Conservation (phyloP, 306 rosid species). For the Casuarina glauca region DNA sequence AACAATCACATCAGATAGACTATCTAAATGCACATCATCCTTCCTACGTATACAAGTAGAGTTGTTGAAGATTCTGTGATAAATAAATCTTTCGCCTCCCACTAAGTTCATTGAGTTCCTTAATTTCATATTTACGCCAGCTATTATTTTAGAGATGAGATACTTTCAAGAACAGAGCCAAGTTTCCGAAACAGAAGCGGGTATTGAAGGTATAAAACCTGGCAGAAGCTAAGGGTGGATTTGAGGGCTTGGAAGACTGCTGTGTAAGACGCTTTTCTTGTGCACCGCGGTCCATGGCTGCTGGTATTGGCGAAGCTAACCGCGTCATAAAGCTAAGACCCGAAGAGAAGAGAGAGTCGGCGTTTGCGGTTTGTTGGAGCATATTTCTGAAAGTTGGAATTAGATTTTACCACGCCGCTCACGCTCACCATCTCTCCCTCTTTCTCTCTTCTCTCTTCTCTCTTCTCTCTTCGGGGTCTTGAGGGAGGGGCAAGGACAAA, state of each 20-base stretch:
- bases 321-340: conserved; percentile 11
- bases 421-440: not conserved
- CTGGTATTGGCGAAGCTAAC: not conserved
- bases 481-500: too few relatives aligned
- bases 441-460: too few relatives aligned
- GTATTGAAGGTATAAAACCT: not conserved
- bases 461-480: too few relatives aligned
- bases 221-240: conserved; percentile 19
- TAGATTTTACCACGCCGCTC: not conserved
- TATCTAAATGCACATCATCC: conserved; percentile 54
- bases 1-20: conserved; percentile 59
- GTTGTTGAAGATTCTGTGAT: not conserved
- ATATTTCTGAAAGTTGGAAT: not conserved
- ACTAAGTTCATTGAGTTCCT: too few relatives aligned
- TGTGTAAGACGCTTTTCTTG: not conserved
- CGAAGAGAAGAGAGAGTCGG: conserved; percentile 20
- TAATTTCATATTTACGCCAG: not conserved
- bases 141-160: too few relatives aligned
- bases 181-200: not conserved
- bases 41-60: conserved; percentile 32
- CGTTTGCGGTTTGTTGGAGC: conserved; percentile 22
- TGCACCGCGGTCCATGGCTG: conserved; percentile 17
- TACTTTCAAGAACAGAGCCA: not conserved
- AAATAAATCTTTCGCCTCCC: not conserved
- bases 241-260: conserved; percentile 8